Evolutionary conservation across 2,329 filamentous ascomycete genomes (phyloP).

Genomic region (Xylaria sp.): DNA sequence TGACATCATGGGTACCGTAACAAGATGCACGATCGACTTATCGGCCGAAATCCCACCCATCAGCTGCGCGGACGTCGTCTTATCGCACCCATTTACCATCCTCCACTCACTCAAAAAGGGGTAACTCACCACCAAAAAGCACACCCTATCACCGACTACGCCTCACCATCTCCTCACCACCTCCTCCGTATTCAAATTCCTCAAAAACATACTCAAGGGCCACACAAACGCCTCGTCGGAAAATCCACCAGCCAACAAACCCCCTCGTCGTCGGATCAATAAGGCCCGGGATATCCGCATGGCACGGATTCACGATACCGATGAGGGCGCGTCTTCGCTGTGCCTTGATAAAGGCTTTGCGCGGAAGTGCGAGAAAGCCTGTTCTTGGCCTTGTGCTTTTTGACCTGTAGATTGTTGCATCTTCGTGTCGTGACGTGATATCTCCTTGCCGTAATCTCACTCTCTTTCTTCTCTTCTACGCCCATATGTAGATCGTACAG

Average conservation of each 20-base stretch:
- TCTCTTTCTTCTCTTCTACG: too few relatives aligned
- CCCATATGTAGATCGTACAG: too few relatives aligned
- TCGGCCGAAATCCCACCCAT: conserved; percentile 74
- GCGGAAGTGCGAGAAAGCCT: conserved; percentile 59
- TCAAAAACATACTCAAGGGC: conserved; percentile 69
- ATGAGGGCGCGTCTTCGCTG: conserved; percentile 65
- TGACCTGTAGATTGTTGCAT: too few relatives aligned
- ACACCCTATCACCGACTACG: conserved; percentile 68
- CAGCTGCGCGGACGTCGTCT: conserved; percentile 66
- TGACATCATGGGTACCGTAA: conserved; percentile 72
- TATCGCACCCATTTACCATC: conserved; percentile 53
- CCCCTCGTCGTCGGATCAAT: conserved; percentile 66
- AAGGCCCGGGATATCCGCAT: conserved; percentile 65
- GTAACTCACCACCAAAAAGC: conserved; percentile 55
- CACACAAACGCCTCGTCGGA: conserved; percentile 63
- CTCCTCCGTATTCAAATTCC: conserved; percentile 72
- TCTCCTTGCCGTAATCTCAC: too few relatives aligned
- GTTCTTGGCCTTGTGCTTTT: too few relatives aligned
- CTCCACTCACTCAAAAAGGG: not conserved
- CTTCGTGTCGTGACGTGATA: too few relatives aligned
- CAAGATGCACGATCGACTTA: conserved; percentile 62
- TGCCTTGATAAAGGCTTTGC: conserved; percentile 77
- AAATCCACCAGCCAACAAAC: conserved; percentile 68
- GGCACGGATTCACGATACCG: conserved; percentile 72
- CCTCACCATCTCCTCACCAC: conserved; percentile 75